Conservation (phyloP, 176 grass and related monocot species). For the Zizania latifolia region DNA sequence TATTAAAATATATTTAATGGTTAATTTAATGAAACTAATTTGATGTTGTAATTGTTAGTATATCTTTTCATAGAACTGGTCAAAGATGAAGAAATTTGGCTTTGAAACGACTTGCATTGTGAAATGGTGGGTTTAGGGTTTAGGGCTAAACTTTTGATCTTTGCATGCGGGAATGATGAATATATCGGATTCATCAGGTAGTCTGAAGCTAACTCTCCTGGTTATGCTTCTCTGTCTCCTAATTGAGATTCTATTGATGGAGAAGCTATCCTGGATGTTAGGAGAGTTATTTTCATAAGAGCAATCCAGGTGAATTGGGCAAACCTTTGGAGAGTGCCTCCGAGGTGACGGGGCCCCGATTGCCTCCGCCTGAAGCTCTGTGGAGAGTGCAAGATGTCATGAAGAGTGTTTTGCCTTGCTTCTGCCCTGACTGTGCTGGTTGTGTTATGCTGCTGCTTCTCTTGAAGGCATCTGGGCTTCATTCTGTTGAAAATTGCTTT, state of each 20-base stretch:
- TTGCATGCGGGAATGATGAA: slow-evolving; percentile 42
- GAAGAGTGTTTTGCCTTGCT: slow-evolving; percentile 30
- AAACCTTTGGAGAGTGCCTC: slow-evolving; percentile 42
- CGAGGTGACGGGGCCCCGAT: slow-evolving; percentile 27
- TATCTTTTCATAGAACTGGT: too few species aligned
- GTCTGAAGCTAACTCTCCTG: slow-evolving; percentile 56
- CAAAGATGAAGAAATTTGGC: too few species aligned
- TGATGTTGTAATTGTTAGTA: too few species aligned
- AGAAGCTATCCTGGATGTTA: slow-evolving; percentile 36
- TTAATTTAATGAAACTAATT: too few species aligned
- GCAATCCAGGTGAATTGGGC: slow-evolving; percentile 28
- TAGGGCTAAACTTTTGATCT: too few species aligned
- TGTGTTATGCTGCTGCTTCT: background rate
- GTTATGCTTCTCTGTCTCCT: slow-evolving; percentile 40
- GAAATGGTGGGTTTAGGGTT: too few species aligned
- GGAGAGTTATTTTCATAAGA: slow-evolving; percentile 14
- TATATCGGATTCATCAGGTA: slow-evolving; percentile 42
- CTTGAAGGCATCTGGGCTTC: slow-evolving; percentile 28
- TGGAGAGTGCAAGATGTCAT: slow-evolving; percentile 29
- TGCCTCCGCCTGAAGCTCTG: slow-evolving; percentile 27
- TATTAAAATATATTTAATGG: too few species aligned
- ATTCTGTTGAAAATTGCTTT: slow-evolving; percentile 30
- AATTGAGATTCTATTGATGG: slow-evolving; percentile 33
- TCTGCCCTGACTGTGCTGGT: background rate
- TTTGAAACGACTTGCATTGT: too few species aligned